Evolutionary conservation across 2,329 filamentous ascomycete species (phyloP).

Genomic region (Neoarthrinium moseri): DNA sequence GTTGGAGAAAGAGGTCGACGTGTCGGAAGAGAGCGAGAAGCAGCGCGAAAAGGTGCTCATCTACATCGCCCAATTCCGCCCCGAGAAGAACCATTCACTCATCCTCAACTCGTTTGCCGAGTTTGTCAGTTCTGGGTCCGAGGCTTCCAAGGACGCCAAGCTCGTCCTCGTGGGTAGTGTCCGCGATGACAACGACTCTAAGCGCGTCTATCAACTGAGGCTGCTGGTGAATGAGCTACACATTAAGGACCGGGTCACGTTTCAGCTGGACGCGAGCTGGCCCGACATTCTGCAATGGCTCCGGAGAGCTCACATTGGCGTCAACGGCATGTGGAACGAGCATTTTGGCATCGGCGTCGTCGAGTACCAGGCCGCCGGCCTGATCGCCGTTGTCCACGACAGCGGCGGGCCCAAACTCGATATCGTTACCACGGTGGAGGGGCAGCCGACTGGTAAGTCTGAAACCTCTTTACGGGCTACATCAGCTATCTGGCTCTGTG

Average conservation of each 20-base stretch:
- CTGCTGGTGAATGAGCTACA: constrained; percentile 83
- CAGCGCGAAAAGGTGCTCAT: constrained; percentile 71
- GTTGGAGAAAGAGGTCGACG: constrained; percentile 70
- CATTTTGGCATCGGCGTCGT: constrained; percentile 98
- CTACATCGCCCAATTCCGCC: constrained; percentile 96
- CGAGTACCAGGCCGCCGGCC: constrained; percentile 92
- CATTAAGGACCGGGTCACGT: constrained; percentile 81
- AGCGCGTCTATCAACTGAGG: constrained; percentile 83
- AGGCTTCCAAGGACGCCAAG: constrained; percentile 55
- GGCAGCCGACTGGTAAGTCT: constrained; percentile 68
- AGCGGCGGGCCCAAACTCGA: constrained; percentile 91
- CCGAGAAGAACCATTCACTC: constrained; percentile 92
- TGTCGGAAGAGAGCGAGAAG: constrained; percentile 68
- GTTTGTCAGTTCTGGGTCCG: constrained; percentile 60
- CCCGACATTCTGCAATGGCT: constrained; percentile 81
- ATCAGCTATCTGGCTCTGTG: neutral
- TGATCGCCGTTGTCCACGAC: constrained; percentile 91
- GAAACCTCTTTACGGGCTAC: neutral
- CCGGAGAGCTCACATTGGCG: constrained; percentile 74
- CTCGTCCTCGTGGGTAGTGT: constrained; percentile 90
- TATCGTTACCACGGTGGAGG: constrained; percentile 82
- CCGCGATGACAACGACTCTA: constrained; percentile 77
- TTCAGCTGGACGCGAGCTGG: constrained; percentile 89
- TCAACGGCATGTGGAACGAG: constrained; percentile 99
- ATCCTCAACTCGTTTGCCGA: constrained; percentile 81